A percentile compares a stretch with the other conserved stretches of the same genome.
Conservation (phyloP, 2,329 filamentous ascomycete genomes). For the Acephala macrosclerotiorum region DNA sequence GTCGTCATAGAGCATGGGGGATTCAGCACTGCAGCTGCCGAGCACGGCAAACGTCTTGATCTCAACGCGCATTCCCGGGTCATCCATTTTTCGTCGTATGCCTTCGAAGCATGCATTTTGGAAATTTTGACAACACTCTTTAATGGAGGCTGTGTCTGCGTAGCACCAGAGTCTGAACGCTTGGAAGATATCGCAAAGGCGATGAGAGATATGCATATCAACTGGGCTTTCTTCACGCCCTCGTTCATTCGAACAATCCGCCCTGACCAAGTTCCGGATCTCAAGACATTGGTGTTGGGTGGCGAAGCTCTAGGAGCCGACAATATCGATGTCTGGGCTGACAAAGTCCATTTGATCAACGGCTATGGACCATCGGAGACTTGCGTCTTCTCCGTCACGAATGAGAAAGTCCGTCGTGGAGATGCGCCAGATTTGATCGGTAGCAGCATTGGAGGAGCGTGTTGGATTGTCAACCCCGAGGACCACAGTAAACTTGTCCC, state of each 20-base stretch:
- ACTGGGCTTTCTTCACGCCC: constrained; percentile 33
- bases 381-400: background rate
- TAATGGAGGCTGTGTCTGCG: constrained; percentile 48
- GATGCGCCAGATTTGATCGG: constrained; percentile 19
- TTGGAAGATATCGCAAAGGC: constrained; percentile 46
- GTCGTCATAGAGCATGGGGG: constrained; percentile 21
- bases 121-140: constrained; percentile 38
- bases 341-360: constrained; percentile 45
- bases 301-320: constrained; percentile 45
- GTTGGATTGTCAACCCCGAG: constrained; percentile 50
- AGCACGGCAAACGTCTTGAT: constrained; percentile 9
- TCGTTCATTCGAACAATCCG: constrained; percentile 38
- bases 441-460: constrained; percentile 14
- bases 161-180: constrained; percentile 48
- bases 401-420: background rate
- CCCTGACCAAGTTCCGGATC: constrained; percentile 44
- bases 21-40: constrained; percentile 14
- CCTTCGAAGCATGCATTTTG: constrained; percentile 26
- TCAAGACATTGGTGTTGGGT: constrained; percentile 31
- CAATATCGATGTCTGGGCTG: constrained; percentile 48
- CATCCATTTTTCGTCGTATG: constrained; percentile 24
- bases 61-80: constrained; percentile 8
- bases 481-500: constrained; percentile 46
- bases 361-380: constrained; percentile 81
- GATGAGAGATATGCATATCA: constrained; percentile 29